These are phyloP conservation scores for Exophiala spinifera DNA, from an alignment of 2,329 filamentous ascomycete genomes.

Conservation along the genomic window DNA sequence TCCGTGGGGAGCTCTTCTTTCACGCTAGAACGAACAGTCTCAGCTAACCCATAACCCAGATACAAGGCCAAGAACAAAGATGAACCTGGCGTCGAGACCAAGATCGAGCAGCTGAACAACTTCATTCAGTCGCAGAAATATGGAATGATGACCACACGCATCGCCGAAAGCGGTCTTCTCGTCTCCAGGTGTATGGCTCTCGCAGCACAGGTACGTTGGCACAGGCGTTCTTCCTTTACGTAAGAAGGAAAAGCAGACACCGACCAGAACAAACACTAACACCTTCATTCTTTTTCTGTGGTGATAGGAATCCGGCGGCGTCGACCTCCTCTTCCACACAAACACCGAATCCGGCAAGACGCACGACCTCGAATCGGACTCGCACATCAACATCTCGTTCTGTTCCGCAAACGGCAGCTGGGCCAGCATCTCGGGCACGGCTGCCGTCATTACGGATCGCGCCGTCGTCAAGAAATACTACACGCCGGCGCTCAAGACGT, in stretches of 20 bases:
- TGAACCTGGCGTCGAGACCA: slow-evolving; percentile 68
- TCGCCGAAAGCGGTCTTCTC: slow-evolving; percentile 61
- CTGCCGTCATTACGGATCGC: slow-evolving; percentile 67
- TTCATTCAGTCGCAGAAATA: slow-evolving; percentile 76
- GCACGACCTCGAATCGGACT: slow-evolving; percentile 69
- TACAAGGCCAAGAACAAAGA: slow-evolving; percentile 76
- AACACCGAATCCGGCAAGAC: slow-evolving; percentile 90
- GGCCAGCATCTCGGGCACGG: slow-evolving; percentile 78
- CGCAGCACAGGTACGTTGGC: slow-evolving; percentile 71
- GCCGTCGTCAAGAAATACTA: slow-evolving; percentile 71
- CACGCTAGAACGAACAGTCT: background rate
- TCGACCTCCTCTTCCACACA: slow-evolving; percentile 85
- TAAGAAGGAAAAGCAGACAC: too few relatives aligned
- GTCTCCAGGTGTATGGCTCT: slow-evolving; percentile 84
- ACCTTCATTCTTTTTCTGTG: background rate
- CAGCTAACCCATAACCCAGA: slow-evolving; percentile 49
- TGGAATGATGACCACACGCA: slow-evolving; percentile 82
- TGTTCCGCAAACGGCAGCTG: slow-evolving; percentile 73
- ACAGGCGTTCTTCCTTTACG: too few relatives aligned
- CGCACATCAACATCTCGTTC: slow-evolving; percentile 78
- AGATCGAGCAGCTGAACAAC: slow-evolving; percentile 68
- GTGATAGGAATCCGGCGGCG: slow-evolving; percentile 67
- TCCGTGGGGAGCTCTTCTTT: slow-evolving; percentile 6
- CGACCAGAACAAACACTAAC: too few relatives aligned
- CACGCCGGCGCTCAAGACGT: slow-evolving; percentile 69